Conservation (phyloP, 306 rosid species). For the Rosa rugosa region DNA sequence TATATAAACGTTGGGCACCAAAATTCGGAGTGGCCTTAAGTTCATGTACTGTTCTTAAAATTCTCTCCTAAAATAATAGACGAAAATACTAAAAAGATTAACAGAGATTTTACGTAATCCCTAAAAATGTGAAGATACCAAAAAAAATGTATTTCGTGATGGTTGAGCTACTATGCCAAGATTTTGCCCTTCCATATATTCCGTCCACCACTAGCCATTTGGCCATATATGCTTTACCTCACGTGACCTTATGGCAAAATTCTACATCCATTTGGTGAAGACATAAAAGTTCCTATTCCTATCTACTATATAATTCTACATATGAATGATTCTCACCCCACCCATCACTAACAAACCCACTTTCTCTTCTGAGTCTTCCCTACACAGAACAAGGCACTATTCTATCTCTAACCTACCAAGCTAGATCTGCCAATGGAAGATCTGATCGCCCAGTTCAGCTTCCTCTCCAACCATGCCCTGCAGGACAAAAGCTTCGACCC, state of each 20-base stretch:
- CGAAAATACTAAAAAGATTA: too few species aligned
- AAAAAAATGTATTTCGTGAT: too few species aligned
- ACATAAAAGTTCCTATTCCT: too few species aligned
- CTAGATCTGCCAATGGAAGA: constrained; percentile 52
- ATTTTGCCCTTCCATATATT: too few species aligned
- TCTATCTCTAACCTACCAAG: neutral
- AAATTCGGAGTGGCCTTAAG: too few species aligned
- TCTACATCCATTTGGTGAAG: too few species aligned
- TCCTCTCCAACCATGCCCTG: constrained; percentile 70
- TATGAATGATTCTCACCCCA: neutral
- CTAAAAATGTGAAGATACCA: too few species aligned
- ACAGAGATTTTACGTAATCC: too few species aligned
- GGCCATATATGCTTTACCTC: neutral
- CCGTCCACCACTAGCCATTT: neutral
- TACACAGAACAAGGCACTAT: neutral
- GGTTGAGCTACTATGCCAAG: too few species aligned
- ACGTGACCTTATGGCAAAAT: neutral
- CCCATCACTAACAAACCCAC: neutral
- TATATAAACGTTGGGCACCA: too few species aligned
- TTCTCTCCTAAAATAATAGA: too few species aligned
- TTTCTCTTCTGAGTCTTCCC: neutral
- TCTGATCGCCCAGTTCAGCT: constrained; percentile 64
- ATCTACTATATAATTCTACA: neutral
- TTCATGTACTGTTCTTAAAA: too few species aligned
- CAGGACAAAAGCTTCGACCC: constrained; percentile 84